These are phyloP conservation scores for Bryoerythrophyllum caledonicum DNA, from an alignment of 225 moss, liverwort and hornwort genomes.

Conservation along the genomic window DNA sequence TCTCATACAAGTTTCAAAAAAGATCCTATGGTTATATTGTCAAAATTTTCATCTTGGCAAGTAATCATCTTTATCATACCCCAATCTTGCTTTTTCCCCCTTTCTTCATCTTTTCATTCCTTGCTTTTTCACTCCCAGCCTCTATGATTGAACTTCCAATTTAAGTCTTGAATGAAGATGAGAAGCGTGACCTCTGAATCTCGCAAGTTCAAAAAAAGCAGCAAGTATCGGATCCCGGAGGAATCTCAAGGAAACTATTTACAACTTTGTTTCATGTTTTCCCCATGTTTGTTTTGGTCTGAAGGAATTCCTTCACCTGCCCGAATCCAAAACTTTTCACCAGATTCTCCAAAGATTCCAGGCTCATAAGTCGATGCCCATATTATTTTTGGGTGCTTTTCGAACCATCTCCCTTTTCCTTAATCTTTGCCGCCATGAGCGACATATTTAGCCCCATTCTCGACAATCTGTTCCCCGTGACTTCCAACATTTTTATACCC, in stretches of 20 bases:
- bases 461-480: background rate
- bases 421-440: background rate
- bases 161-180: background rate
- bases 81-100: no score
- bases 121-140: no score
- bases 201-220: background rate
- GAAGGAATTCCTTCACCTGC: background rate
- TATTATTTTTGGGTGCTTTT: conserved; percentile 26
- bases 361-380: conserved; percentile 11
- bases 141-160: background rate
- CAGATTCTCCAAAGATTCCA: no score
- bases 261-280: background rate
- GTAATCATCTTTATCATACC: no score
- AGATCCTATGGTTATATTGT: no score
- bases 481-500: background rate
- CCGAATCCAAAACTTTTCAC: no score
- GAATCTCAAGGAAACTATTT: background rate
- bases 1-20: no score
- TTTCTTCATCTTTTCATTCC: no score
- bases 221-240: background rate
- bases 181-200: background rate
- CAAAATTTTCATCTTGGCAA: no score
- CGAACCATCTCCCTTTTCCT: conserved; percentile 14
- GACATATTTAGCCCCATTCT: background rate
- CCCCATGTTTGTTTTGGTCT: no score